These are phyloP conservation scores for Cydonia oblonga DNA, from an alignment of 331 rosid species.

Conservation along the genomic window DNA sequence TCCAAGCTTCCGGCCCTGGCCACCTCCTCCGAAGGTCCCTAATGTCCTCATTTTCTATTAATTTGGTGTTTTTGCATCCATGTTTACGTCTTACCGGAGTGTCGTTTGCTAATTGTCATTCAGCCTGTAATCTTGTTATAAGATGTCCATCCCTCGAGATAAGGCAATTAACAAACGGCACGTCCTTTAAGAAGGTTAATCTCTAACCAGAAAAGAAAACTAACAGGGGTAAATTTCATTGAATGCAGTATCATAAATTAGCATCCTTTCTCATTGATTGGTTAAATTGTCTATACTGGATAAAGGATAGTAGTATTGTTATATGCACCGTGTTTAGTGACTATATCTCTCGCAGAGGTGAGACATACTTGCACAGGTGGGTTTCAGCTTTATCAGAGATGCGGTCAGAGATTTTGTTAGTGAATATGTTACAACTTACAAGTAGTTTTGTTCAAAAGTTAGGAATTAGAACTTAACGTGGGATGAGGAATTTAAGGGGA, in stretches of 20 bases:
- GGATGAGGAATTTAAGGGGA: neutral
- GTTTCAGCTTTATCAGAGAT: neutral
- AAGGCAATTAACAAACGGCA: too few species aligned
- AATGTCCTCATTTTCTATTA: neutral
- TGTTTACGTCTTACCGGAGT: neutral
- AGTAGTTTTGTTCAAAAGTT: neutral
- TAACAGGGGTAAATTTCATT: neutral
- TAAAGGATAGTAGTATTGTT: neutral
- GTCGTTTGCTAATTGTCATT: neutral
- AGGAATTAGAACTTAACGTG: neutral
- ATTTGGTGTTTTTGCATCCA: neutral
- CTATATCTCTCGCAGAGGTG: neutral
- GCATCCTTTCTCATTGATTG: neutral
- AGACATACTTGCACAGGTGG: neutral
- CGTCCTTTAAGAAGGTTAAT: neutral
- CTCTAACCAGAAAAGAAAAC: neutral
- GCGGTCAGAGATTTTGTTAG: neutral
- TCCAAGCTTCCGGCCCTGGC: slow-evolving; percentile 41
- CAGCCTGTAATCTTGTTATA: neutral
- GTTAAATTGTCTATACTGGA: neutral
- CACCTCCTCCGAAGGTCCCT: slow-evolving; percentile 27
- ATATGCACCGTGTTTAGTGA: neutral
- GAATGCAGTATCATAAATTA: neutral
- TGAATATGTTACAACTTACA: neutral
- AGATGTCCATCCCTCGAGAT: neutral